phyloP scores from a whole-genome alignment of 495 filamentous ascomycete species.

The Bryoglossum gracile region DNA sequence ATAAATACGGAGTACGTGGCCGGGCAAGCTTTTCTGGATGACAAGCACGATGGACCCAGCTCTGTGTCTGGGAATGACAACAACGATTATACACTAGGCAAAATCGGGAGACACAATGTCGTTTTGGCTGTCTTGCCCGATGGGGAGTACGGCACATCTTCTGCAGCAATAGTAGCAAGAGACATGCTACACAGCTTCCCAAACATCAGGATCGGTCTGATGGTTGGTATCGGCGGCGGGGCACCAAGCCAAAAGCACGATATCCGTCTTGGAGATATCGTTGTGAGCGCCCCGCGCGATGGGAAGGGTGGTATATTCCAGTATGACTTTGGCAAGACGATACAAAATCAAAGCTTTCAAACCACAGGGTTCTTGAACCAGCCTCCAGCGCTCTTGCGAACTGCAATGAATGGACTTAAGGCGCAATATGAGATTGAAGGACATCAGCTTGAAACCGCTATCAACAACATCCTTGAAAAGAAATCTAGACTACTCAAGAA shows the following conservation, averaged over 20 bases:
- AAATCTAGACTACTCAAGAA: slow-evolving; percentile 22
- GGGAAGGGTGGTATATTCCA: slow-evolving; percentile 18
- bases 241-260: slow-evolving; percentile 7
- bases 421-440: neutral
- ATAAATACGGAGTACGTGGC: slow-evolving; percentile 29
- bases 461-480: slow-evolving; percentile 21
- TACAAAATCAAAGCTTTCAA: slow-evolving; percentile 10
- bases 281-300: slow-evolving; percentile 9
- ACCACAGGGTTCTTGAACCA: slow-evolving; percentile 18
- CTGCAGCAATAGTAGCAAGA: slow-evolving; percentile 27
- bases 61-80: slow-evolving; percentile 25
- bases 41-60: slow-evolving; percentile 24
- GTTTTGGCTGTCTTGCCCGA: slow-evolving; percentile 15
- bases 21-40: slow-evolving; percentile 30
- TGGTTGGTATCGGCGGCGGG: slow-evolving; percentile 34
- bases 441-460: slow-evolving; percentile 21
- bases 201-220: slow-evolving; percentile 34
- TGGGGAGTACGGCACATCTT: slow-evolving; percentile 15
- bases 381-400: slow-evolving; percentile 24
- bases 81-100: slow-evolving; percentile 33
- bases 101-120: slow-evolving; percentile 6
- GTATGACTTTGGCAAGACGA: slow-evolving; percentile 14
- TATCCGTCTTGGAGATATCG: slow-evolving; percentile 20
- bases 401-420: slow-evolving; percentile 19
- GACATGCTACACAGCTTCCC: slow-evolving; percentile 33